Percentiles rank a stretch among this genome's conserved stretches.
Evolutionary conservation across 169 alveolate genomes (phyloP).

Genomic region (Babesia ovata): DNA sequence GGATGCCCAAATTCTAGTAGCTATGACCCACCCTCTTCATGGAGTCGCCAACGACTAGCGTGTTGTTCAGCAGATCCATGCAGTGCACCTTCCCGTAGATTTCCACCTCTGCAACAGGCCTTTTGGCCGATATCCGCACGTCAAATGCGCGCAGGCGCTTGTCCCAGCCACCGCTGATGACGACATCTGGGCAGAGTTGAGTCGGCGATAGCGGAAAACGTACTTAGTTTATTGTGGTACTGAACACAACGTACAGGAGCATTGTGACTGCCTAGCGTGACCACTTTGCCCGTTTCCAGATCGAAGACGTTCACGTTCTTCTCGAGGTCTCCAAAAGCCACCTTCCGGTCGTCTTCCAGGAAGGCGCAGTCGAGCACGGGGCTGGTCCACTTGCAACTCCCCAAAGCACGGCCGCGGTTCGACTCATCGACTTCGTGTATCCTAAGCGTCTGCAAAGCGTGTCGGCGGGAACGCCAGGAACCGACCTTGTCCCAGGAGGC

Average conservation of each 20-base stretch:
- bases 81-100: constrained; percentile 65
- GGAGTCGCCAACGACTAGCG: constrained; percentile 70
- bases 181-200: constrained; percentile 12
- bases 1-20: not conserved
- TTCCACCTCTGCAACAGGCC: constrained; percentile 58
- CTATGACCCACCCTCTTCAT: constrained; percentile 55
- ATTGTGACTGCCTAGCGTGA: constrained; percentile 53
- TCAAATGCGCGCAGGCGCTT: constrained; percentile 56
- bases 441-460: constrained; percentile 36
- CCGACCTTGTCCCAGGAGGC: constrained; percentile 72
- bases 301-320: constrained; percentile 51
- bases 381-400: constrained; percentile 21
- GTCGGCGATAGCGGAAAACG: not conserved
- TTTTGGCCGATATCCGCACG: constrained; percentile 27
- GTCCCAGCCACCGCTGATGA: constrained; percentile 69
- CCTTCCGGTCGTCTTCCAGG: constrained; percentile 53
- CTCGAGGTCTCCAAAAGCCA: constrained; percentile 55
- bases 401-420: constrained; percentile 15
- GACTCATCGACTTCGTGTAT: constrained; percentile 29
- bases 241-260: constrained; percentile 65
- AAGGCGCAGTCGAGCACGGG: constrained; percentile 64
- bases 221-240: constrained; percentile 45
- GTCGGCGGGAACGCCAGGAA: no score
- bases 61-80: constrained; percentile 62
- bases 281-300: constrained; percentile 36